A percentile compares a stretch with the other conserved stretches of the same genome.
phyloP scores from a whole-genome alignment of 2,329 filamentous ascomycete species.

The Neobulgaria alba region DNA sequence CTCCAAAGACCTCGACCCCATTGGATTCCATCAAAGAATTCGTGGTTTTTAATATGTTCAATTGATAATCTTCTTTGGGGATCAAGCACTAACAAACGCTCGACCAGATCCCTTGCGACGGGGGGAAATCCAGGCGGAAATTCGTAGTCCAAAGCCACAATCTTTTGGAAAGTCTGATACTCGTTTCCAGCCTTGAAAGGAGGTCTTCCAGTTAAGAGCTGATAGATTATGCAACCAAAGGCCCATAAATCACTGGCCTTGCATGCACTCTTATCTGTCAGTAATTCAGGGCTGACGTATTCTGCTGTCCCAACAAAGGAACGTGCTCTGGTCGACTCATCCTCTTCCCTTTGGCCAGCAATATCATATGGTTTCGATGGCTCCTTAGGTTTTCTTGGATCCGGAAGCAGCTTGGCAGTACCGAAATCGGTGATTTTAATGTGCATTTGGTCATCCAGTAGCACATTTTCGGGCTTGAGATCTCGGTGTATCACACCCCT shows the following conservation, averaged over 20 bases:
- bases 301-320: slow-evolving; percentile 98
- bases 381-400: slow-evolving; percentile 34
- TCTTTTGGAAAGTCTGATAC: slow-evolving; percentile 97
- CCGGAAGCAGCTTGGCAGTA: slow-evolving; percentile 84
- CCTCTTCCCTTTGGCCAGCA: slow-evolving; percentile 32
- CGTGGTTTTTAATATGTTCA: slow-evolving; percentile 93
- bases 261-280: slow-evolving; percentile 93
- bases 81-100: slow-evolving; percentile 83
- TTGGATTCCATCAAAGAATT: slow-evolving; percentile 81
- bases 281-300: slow-evolving; percentile 94
- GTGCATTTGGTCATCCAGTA: slow-evolving; percentile 92
- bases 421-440: slow-evolving; percentile 99
- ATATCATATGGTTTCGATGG: slow-evolving; percentile 30
- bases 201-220: slow-evolving; percentile 87
- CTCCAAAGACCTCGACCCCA: slow-evolving; percentile 87
- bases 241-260: slow-evolving; percentile 98
- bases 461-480: slow-evolving; percentile 92
- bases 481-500: slow-evolving; percentile 94
- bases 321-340: slow-evolving; percentile 66
- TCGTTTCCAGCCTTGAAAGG: slow-evolving; percentile 96
- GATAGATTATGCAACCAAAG: slow-evolving; percentile 96
- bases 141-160: slow-evolving; percentile 86
- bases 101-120: slow-evolving; percentile 79
- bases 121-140: slow-evolving; percentile 85
- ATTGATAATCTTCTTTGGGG: slow-evolving; percentile 76